These are phyloP conservation scores for Hirschfeldia incana DNA, from an alignment of 345 rosid species.

Conservation along the genomic window DNA sequence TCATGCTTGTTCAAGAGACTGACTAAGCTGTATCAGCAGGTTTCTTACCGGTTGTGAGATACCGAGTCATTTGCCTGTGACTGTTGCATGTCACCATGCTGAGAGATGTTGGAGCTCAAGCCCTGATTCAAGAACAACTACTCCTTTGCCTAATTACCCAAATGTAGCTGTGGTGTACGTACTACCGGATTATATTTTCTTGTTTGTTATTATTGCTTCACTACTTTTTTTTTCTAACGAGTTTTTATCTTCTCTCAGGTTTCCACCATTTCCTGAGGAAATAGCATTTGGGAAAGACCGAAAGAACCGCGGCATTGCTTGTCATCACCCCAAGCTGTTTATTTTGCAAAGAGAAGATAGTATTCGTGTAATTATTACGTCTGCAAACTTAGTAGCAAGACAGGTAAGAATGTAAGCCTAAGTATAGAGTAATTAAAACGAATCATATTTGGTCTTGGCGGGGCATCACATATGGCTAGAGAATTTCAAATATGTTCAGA, in stretches of 20 bases:
- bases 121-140: slow-evolving; percentile 55
- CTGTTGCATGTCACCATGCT: slow-evolving; percentile 78
- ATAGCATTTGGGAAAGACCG: slow-evolving; percentile 85
- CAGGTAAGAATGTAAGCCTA: slow-evolving; percentile 54
- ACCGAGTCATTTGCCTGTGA: slow-evolving; percentile 74
- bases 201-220: not conserved
- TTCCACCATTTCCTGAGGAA: slow-evolving; percentile 79
- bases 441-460: slow-evolving; percentile 1
- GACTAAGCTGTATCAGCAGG: slow-evolving; percentile 47
- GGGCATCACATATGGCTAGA: not conserved
- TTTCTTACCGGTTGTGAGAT: slow-evolving; percentile 71
- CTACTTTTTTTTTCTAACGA: slow-evolving; percentile 18
- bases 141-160: slow-evolving; percentile 70
- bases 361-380: slow-evolving; percentile 70
- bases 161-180: slow-evolving; percentile 76
- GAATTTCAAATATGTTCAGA: not conserved
- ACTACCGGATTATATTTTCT: not conserved
- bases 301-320: slow-evolving; percentile 81
- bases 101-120: slow-evolving; percentile 82
- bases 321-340: slow-evolving; percentile 92
- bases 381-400: slow-evolving; percentile 82
- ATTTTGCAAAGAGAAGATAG: slow-evolving; percentile 77
- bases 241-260: slow-evolving; percentile 48
- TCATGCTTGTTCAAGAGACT: slow-evolving; percentile 27
- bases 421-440: slow-evolving; percentile 12